Conservation (phyloP, 306 rosid genomes). For the Dryas octopetala region DNA sequence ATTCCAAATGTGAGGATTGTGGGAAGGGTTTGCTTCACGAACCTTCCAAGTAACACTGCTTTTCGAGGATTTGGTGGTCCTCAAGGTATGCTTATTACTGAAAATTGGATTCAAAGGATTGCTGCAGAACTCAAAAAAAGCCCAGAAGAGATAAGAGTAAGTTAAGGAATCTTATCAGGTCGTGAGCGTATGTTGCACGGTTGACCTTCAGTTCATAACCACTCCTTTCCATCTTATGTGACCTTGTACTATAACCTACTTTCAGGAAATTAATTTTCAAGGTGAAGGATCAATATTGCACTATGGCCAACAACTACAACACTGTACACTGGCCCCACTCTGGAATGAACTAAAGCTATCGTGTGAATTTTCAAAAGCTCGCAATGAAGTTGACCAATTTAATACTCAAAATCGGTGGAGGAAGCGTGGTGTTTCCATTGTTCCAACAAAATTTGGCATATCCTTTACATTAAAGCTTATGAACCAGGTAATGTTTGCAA, state of each 20-base stretch:
- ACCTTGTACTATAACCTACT: slow-evolving; percentile 27
- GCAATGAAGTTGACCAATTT: slow-evolving; percentile 61
- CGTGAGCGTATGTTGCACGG: background rate
- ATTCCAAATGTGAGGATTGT: slow-evolving; percentile 81
- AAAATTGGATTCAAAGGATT: slow-evolving; percentile 91
- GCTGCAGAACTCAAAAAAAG: slow-evolving; percentile 74
- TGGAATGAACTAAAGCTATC: slow-evolving; percentile 82
- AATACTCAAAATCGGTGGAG: slow-evolving; percentile 74
- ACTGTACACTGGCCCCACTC: slow-evolving; percentile 66
- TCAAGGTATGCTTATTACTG: slow-evolving; percentile 93
- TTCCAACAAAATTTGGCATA: slow-evolving; percentile 95
- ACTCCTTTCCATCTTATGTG: slow-evolving; percentile 10
- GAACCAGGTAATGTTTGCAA: slow-evolving; percentile 72
- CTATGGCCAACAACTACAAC: slow-evolving; percentile 73
- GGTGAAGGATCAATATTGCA: slow-evolving; percentile 77
- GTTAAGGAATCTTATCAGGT: slow-evolving; percentile 25
- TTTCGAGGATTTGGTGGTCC: slow-evolving; percentile 99
- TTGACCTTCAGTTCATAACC: slow-evolving; percentile 23
- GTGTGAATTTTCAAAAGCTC: slow-evolving; percentile 62
- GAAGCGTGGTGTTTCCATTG: slow-evolving; percentile 89
- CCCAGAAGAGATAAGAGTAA: slow-evolving; percentile 83
- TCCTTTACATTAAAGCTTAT: slow-evolving; percentile 78
- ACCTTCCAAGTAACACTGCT: slow-evolving; percentile 88
- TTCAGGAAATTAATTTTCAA: slow-evolving; percentile 88
- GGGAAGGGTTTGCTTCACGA: slow-evolving; percentile 87